These are phyloP conservation scores for Irpex sp. DNA, from an alignment of 1,284 basidiomycete genomes.

Conservation along the genomic window DNA sequence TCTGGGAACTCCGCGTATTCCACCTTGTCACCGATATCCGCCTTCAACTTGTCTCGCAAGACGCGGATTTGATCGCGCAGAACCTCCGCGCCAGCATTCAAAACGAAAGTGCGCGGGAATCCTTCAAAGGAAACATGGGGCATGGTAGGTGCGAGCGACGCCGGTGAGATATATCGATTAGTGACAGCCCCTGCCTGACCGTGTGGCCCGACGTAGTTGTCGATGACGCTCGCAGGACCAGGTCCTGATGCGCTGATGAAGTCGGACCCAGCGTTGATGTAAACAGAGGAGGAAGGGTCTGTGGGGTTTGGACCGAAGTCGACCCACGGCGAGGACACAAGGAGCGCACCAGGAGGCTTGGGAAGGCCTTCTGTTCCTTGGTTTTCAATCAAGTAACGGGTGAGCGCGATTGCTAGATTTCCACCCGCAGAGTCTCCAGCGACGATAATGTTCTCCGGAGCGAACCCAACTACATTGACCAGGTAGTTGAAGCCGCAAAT, in stretches of 20 bases:
- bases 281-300: slow-evolving; percentile 28
- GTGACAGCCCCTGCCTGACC: slow-evolving; percentile 35
- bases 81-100: slow-evolving; percentile 50
- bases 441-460: slow-evolving; percentile 43
- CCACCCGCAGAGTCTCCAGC: slow-evolving; percentile 55
- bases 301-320: slow-evolving; percentile 42
- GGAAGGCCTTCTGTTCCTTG: slow-evolving; percentile 10
- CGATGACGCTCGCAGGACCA: neutral
- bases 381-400: slow-evolving; percentile 26
- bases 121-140: slow-evolving; percentile 38
- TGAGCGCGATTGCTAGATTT: slow-evolving; percentile 41
- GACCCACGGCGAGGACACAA: slow-evolving; percentile 58
- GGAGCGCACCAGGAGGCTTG: slow-evolving; percentile 31
- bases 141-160: slow-evolving; percentile 36
- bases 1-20: slow-evolving; percentile 48
- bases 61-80: slow-evolving; percentile 44
- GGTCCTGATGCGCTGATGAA: slow-evolving; percentile 3
- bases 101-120: slow-evolving; percentile 54
- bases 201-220: slow-evolving; percentile 10
- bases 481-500: slow-evolving; percentile 44
- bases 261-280: slow-evolving; percentile 37
- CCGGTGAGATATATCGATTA: slow-evolving; percentile 56
- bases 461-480: slow-evolving; percentile 33
- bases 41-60: slow-evolving; percentile 23
- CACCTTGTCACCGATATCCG: slow-evolving; percentile 46